These are phyloP conservation scores for Aegilops sharonensis DNA, from an alignment of 176 grass and related monocot genomes.

Conservation along the genomic window DNA sequence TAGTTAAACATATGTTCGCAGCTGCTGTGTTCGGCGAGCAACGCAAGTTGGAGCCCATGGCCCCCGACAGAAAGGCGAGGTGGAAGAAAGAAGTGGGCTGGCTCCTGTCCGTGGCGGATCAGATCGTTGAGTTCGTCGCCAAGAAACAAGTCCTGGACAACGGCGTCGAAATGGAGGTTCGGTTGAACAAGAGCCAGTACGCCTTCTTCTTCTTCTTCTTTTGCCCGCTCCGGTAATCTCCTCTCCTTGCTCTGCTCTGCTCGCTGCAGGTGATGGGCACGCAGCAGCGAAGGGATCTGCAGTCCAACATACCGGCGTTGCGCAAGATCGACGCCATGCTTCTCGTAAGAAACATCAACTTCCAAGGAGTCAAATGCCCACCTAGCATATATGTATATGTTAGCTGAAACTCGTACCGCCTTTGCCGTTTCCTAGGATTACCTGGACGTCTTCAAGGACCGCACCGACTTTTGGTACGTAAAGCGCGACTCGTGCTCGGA, in stretches of 20 bases:
- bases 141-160: conserved; percentile 61
- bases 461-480: conserved; percentile 84
- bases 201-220: neutral
- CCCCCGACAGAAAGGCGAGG: conserved; percentile 59
- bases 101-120: conserved; percentile 84
- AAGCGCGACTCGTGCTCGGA: conserved; percentile 67
- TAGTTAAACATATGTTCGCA: neutral
- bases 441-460: conserved; percentile 84
- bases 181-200: conserved; percentile 4
- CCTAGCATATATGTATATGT: neutral
- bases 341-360: conserved; percentile 36
- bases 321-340: conserved; percentile 87
- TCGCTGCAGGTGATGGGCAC: conserved; percentile 69
- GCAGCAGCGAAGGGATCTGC: conserved; percentile 85
- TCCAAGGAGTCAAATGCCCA: neutral
- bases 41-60: conserved; percentile 79
- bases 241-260: neutral
- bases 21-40: conserved; percentile 89
- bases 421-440: conserved; percentile 54
- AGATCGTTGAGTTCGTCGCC: conserved; percentile 85
- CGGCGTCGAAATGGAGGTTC: conserved; percentile 81
- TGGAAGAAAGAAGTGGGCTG: conserved; percentile 87
- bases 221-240: neutral
- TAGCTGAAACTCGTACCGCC: too few species aligned
- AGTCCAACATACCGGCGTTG: conserved; percentile 65